phyloP scores from a whole-genome alignment of 1,284 basidiomycete species.

The Cronartium quercuum region DNA sequence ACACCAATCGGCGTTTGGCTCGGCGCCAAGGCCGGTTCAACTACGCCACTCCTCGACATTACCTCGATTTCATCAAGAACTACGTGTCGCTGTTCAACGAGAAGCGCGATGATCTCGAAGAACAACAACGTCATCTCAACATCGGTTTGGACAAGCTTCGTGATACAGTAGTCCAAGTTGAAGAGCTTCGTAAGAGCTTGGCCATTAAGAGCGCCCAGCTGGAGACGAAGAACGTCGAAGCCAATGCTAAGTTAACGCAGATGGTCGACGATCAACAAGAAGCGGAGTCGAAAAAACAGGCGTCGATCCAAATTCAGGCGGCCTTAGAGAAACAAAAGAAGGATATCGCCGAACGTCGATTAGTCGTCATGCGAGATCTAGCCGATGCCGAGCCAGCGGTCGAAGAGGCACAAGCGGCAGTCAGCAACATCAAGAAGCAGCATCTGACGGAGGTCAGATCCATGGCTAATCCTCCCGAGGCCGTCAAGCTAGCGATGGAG shows the following conservation, averaged over 20 bases:
- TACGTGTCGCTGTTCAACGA: constrained; percentile 94
- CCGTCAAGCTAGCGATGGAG: constrained; percentile 97
- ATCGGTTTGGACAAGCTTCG: constrained; percentile 95
- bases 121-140: constrained; percentile 97
- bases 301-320: constrained; percentile 91
- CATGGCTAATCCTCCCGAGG: constrained; percentile 97
- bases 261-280: constrained; percentile 99
- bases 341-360: constrained; percentile 76
- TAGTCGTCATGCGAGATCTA: constrained; percentile 87
- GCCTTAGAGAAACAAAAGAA: constrained; percentile 85
- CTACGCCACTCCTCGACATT: constrained; percentile 96
- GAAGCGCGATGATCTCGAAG: constrained; percentile 96
- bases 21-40: constrained; percentile 88
- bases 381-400: constrained; percentile 98
- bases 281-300: constrained; percentile 94
- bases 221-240: constrained; percentile 85
- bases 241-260: constrained; percentile 91
- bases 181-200: constrained; percentile 89
- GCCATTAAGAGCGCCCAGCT: constrained; percentile 89
- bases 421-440: constrained; percentile 94
- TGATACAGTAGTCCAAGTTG: constrained; percentile 91
- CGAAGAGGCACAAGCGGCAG: constrained; percentile 84
- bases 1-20: constrained; percentile 79
- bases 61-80: constrained; percentile 97
- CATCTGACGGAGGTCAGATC: constrained; percentile 95